Evolutionary conservation across 1,284 basidiomycete species (phyloP), one percentile per base, ranked within the genome.

Genomic region (Moniliophthora roreri): DNA sequence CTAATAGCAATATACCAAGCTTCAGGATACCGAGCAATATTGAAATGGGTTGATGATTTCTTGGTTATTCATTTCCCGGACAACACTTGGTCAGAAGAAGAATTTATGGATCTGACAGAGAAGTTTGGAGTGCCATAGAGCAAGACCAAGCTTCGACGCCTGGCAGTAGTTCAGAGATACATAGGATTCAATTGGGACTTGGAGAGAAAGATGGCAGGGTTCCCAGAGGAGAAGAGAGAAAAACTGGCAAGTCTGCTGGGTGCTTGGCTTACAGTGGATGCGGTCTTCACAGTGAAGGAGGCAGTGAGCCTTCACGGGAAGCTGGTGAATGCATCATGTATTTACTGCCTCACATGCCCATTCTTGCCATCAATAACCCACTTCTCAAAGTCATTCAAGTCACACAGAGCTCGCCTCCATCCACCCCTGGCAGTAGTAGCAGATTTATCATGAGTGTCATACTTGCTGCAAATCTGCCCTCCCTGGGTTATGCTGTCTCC

Each of bases 11-110:
- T 75, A 15, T 70, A 68, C 56, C 5, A 57, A 11, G 51, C 53
- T 2, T 46, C 39, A 11, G 66, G 66, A 6, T 60, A 67, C 23
- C 48, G 57, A 0, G 59, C 52, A 0, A 23, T 74, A 0, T 11
- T 57, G 5, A 76, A 76, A 53, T 77, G 74, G 74, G 74, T 76
- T 0, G 70, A 77, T 60, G 68, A 78, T 53, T 74, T 75, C 58
- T 50, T 73, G 3, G 66, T 68, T 5, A 58, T 74, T 13, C 58
- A 58, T 1, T 51, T 62, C 0, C 67, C 70, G 5, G 24, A 49
- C 10, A 49, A 66, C 4, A 13, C 53, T 0, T 71, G 61, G 61
- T 56, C 67, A 1, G 67, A 71, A 37, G 52, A 58, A 8, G 63
- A 66, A 2, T 70, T 75, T 52, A 65, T 70, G 1, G 48, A 34